Conservation (phyloP, 176 grass and related monocot species). For the Aegilops longissima region DNA sequence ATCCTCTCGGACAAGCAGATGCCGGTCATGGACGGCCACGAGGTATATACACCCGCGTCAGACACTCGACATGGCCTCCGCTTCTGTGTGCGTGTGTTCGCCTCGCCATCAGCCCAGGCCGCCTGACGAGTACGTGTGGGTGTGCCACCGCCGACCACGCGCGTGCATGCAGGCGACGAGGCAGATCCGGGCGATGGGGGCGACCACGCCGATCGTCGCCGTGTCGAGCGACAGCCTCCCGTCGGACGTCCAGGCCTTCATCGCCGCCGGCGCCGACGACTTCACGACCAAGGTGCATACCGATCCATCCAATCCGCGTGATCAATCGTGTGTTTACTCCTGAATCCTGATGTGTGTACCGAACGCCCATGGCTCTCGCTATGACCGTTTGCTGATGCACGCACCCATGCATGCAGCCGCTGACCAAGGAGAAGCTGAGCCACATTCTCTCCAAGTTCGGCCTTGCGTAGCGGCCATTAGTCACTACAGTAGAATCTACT, state of each 20-base stretch:
- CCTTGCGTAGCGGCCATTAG: neutral
- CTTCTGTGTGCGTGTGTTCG: neutral
- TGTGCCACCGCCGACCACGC: too few relatives aligned
- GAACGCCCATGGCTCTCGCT: neutral
- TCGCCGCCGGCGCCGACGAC: conserved; percentile 55
- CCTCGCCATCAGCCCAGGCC: neutral
- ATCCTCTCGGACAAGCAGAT: conserved; percentile 64
- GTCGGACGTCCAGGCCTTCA: conserved; percentile 62
- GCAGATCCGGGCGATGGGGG: conserved; percentile 53
- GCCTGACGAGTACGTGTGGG: neutral
- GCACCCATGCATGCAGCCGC: conserved; percentile 42
- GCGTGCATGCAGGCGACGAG: conserved; percentile 41
- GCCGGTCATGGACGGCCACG: conserved; percentile 67
- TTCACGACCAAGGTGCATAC: conserved; percentile 56
- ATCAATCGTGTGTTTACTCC: neutral
- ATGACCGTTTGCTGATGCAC: neutral
- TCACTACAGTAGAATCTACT: neutral
- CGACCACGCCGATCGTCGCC: conserved; percentile 60
- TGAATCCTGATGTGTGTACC: neutral
- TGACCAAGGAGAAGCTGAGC: conserved; percentile 48
- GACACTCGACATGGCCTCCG: neutral
- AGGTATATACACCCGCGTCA: conserved; percentile 30
- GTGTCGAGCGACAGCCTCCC: conserved; percentile 52
- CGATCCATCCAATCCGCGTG: neutral
- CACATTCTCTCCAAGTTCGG: conserved; percentile 49